Conservation (phyloP, 1,284 basidiomycete species). For the Pseudozyma sp. region DNA sequence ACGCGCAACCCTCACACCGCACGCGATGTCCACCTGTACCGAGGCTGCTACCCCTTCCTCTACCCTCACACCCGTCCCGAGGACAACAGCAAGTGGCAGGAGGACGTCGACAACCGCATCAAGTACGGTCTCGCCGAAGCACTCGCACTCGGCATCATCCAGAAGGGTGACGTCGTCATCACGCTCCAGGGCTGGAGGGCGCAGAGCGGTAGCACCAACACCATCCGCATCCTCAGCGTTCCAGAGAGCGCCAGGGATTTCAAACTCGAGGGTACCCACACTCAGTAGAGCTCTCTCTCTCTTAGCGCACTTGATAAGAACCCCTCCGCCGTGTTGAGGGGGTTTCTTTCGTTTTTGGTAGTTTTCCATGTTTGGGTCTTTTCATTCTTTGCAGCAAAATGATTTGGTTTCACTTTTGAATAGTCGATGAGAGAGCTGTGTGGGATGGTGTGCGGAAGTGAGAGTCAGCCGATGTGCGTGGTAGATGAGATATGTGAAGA, state of each 20-base stretch:
- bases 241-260: slow-evolving; percentile 63
- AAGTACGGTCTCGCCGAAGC: slow-evolving; percentile 87
- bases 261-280: slow-evolving; percentile 62
- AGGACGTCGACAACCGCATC: slow-evolving; percentile 78
- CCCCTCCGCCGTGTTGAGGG: not conserved
- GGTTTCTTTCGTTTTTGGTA: not conserved
- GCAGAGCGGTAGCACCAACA: slow-evolving; percentile 85
- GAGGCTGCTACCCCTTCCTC: slow-evolving; percentile 97
- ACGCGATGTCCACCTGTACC: slow-evolving; percentile 95
- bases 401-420: not conserved
- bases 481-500: no score
- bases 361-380: slow-evolving; percentile 26
- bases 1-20: slow-evolving; percentile 96
- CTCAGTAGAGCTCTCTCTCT: not conserved
- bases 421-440: not conserved
- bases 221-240: slow-evolving; percentile 64
- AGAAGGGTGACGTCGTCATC: slow-evolving; percentile 88
- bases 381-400: slow-evolving; percentile 16
- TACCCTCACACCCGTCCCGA: slow-evolving; percentile 93
- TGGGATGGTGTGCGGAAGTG: not conserved
- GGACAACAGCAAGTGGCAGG: slow-evolving; percentile 89
- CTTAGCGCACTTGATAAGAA: not conserved
- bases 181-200: slow-evolving; percentile 99
- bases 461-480: no score
- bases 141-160: slow-evolving; percentile 87